Percentiles rank a stretch among this genome's conserved stretches.
Evolutionary conservation across 495 filamentous ascomycete species (phyloP).

Genomic region (Tuber melanosporum): DNA sequence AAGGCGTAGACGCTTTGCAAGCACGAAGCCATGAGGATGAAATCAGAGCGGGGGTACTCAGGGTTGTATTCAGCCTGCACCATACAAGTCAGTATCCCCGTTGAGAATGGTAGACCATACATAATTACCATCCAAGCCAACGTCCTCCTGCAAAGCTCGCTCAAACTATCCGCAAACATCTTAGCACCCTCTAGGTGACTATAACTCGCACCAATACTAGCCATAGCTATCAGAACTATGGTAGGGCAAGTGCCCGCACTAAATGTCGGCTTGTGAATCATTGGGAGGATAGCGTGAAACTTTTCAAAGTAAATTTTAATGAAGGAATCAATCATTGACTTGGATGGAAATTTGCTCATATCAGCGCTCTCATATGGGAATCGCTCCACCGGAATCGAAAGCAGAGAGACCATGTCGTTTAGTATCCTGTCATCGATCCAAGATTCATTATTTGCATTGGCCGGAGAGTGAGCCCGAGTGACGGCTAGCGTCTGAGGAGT

Average conservation of each 20-base stretch:
- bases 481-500: slow-evolving; percentile 15
- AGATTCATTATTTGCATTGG: slow-evolving; percentile 8
- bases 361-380: slow-evolving; percentile 39
- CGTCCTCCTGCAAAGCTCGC: slow-evolving; percentile 42
- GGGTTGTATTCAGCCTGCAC: slow-evolving; percentile 39
- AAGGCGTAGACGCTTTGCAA: slow-evolving; percentile 42
- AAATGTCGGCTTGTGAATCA: slow-evolving; percentile 42
- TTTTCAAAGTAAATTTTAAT: slow-evolving; percentile 41
- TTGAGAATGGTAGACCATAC: not conserved
- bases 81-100: slow-evolving; percentile 6
- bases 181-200: slow-evolving; percentile 41
- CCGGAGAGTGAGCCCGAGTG: slow-evolving; percentile 14
- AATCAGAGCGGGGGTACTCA: slow-evolving; percentile 39
- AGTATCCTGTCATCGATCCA: slow-evolving; percentile 36
- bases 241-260: slow-evolving; percentile 37
- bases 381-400: slow-evolving; percentile 34
- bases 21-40: slow-evolving; percentile 42
- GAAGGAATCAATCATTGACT: slow-evolving; percentile 37
- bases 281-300: slow-evolving; percentile 42
- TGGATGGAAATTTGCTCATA: slow-evolving; percentile 38
- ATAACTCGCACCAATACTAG: slow-evolving; percentile 43
- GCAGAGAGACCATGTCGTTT: slow-evolving; percentile 35
- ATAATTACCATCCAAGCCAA: slow-evolving; percentile 41
- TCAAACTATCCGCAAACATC: slow-evolving; percentile 40
- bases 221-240: slow-evolving; percentile 41